A percentile compares a stretch with the other conserved stretches of the same genome.
These are phyloP conservation scores for Lepiota venenata DNA, from an alignment of 768 basidiomycete species.

Conservation along the genomic window DNA sequence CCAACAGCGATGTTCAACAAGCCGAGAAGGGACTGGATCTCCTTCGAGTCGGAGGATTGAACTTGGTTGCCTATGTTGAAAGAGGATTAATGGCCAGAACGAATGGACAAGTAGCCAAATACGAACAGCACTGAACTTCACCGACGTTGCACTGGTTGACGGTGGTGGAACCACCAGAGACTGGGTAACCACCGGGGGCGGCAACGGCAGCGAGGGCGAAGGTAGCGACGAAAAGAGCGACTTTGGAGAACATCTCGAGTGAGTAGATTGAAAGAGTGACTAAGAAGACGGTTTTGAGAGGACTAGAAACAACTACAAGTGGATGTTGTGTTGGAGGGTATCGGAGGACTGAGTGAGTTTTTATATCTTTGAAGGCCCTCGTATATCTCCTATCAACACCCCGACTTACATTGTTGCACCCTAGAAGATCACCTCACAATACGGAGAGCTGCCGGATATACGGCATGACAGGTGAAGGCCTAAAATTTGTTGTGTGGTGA, in stretches of 20 bases:
- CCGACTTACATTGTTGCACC: no score
- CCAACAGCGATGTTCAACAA: slow-evolving; percentile 8
- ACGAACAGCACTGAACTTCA: slow-evolving; percentile 10
- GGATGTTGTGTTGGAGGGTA: not conserved
- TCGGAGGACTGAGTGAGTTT: not conserved
- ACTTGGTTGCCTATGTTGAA: not conserved
- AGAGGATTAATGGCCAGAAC: not conserved
- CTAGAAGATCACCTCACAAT: no score
- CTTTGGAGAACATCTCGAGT: slow-evolving; percentile 13
- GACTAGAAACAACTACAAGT: not conserved
- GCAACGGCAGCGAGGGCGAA: slow-evolving; percentile 11
- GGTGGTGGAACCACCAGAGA: not conserved
- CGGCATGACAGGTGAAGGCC: no score
- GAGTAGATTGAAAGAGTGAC: slow-evolving; percentile 5
- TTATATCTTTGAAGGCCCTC: not conserved
- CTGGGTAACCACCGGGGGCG: slow-evolving; percentile 2
- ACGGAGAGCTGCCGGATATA: no score
- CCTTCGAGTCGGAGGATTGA: not conserved
- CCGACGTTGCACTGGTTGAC: slow-evolving; percentile 9
- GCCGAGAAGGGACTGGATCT: not conserved
- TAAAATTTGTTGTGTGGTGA: no score
- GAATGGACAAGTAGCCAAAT: not conserved
- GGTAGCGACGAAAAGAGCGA: slow-evolving; percentile 9
- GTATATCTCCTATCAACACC: not conserved
- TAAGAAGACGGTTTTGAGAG: not conserved